These are phyloP conservation scores for Phlebiopsis gigantea DNA, from an alignment of 768 basidiomycete species.

Conservation along the genomic window DNA sequence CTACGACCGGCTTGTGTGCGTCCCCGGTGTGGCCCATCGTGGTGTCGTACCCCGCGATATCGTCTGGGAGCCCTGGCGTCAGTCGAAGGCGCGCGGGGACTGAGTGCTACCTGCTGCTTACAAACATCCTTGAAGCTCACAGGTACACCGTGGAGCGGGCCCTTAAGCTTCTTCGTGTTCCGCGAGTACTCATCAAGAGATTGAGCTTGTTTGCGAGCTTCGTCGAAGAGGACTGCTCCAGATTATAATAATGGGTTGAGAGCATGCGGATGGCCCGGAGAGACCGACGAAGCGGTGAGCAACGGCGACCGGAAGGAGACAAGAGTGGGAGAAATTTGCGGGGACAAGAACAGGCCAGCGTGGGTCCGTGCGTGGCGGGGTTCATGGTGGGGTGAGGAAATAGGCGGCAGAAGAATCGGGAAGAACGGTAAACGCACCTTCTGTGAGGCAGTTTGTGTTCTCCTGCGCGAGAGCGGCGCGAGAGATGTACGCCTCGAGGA, in stretches of 20 bases:
- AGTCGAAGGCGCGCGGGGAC: not conserved
- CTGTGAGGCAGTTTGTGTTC: conserved; percentile 73
- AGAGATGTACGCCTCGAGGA: conserved; percentile 38
- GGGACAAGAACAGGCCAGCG: not conserved
- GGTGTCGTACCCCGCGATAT: conserved; percentile 59
- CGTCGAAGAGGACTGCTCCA: conserved; percentile 63
- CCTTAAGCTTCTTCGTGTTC: conserved; percentile 31
- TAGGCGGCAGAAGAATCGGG: not conserved
- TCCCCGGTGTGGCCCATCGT: conserved; percentile 66
- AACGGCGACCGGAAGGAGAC: not conserved
- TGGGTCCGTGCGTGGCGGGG: not conserved
- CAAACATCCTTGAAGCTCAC: conserved; percentile 75
- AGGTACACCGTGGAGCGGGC: conserved; percentile 82
- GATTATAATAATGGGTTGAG: not conserved
- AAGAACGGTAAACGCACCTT: conserved; percentile 41
- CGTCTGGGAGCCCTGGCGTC: conserved; percentile 36
- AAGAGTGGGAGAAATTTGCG: not conserved
- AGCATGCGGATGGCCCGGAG: not conserved
- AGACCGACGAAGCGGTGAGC: no score
- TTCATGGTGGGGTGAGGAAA: not conserved
- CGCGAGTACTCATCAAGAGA: conserved; percentile 66
- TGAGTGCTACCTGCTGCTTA: conserved; percentile 22
- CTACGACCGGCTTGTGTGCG: conserved; percentile 50
- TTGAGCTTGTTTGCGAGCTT: conserved; percentile 55
- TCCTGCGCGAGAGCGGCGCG: conserved; percentile 52